Percentiles rank a stretch among this genome's conserved stretches.
Conservation (phyloP, 257 asterid species). For the Paraleonurus japonicus region DNA sequence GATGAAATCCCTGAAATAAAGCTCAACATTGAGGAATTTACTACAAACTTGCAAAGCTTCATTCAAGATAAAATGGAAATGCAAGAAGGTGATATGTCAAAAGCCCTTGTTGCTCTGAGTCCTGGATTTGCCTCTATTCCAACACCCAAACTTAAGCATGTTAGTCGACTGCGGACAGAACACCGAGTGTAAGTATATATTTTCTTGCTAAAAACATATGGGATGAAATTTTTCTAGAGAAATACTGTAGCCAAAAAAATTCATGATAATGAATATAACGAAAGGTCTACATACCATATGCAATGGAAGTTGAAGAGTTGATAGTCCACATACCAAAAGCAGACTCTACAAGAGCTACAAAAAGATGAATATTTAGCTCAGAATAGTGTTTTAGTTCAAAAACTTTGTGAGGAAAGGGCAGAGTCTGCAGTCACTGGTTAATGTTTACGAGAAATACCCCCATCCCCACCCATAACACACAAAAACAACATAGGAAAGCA, state of each 20-base stretch:
- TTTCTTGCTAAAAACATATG: not conserved
- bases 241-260: not conserved
- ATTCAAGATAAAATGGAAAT: slow-evolving; percentile 49
- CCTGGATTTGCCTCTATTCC: slow-evolving; percentile 70
- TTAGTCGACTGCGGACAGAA: slow-evolving; percentile 84
- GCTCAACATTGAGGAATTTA: slow-evolving; percentile 70
- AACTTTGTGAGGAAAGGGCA: not conserved
- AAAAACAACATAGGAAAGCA: not conserved
- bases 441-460: not conserved
- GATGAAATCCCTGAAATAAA: slow-evolving; percentile 86
- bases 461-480: not conserved
- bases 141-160: slow-evolving; percentile 72
- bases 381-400: not conserved
- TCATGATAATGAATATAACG: not conserved
- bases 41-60: slow-evolving; percentile 55
- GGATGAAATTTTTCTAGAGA: not conserved
- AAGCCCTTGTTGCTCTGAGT: slow-evolving; percentile 63
- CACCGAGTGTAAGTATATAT: slow-evolving; percentile 77
- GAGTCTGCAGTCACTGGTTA: not conserved
- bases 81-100: slow-evolving; percentile 65
- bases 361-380: not conserved
- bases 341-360: not conserved
- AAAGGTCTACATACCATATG: not conserved
- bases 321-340: not conserved
- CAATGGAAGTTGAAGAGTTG: slow-evolving; percentile 1